Conservation (phyloP, 768 basidiomycete genomes). For the Tremella mesenterica region DNA sequence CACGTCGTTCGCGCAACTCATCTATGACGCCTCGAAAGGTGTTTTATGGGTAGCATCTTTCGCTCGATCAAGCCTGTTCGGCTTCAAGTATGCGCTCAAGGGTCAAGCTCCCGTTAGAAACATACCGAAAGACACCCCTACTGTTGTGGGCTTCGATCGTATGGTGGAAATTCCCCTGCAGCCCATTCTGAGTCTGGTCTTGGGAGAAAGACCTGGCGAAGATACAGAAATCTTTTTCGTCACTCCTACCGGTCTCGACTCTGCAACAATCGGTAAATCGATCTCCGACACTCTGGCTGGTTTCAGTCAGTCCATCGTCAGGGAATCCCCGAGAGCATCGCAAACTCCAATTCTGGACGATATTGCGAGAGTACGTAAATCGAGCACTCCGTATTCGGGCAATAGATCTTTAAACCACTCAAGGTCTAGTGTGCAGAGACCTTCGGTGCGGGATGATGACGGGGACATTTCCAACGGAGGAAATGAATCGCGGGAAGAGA, state of each 20-base stretch:
- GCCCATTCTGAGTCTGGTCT: slow-evolving; percentile 12
- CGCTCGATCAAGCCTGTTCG: slow-evolving; percentile 22
- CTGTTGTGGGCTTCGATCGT: slow-evolving; percentile 10
- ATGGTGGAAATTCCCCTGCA: slow-evolving; percentile 25
- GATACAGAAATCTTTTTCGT: slow-evolving; percentile 26
- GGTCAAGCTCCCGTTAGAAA: slow-evolving; percentile 21
- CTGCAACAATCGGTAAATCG: slow-evolving; percentile 9
- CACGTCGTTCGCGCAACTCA: slow-evolving; percentile 2
- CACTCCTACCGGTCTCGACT: slow-evolving; percentile 19
- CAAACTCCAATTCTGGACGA: too few species aligned
- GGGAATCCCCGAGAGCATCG: too few species aligned
- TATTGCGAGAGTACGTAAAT: too few species aligned
- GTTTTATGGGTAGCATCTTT: slow-evolving; percentile 25
- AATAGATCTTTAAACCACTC: too few species aligned
- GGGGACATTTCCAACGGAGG: too few species aligned
- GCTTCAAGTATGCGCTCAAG: slow-evolving; percentile 29
- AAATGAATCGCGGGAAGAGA: too few species aligned
- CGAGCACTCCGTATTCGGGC: too few species aligned
- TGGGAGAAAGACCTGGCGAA: slow-evolving; percentile 5
- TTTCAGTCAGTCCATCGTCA: too few species aligned
- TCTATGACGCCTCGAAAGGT: slow-evolving; percentile 18
- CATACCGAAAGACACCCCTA: not conserved
- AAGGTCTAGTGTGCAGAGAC: too few species aligned
- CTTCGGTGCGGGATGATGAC: too few species aligned
- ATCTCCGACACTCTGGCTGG: not conserved